Percentiles rank a stretch among this genome's conserved stretches.
These are phyloP conservation scores for Penicillium parvum DNA, from an alignment of 495 filamentous ascomycete genomes.

Conservation along the genomic window DNA sequence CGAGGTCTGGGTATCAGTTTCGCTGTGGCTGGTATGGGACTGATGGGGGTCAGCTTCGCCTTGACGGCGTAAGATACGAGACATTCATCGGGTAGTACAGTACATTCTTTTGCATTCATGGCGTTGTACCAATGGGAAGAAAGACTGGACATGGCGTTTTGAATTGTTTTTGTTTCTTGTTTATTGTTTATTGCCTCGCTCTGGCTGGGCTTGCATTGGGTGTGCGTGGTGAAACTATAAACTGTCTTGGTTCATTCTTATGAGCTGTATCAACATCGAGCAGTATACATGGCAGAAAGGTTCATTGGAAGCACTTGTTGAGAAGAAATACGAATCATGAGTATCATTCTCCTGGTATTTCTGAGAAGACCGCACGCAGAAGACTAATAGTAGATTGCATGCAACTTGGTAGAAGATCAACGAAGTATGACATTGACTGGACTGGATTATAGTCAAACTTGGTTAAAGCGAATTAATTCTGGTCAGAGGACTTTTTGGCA, in stretches of 20 bases:
- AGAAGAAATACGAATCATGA: neutral
- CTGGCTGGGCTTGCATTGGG: neutral
- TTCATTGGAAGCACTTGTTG: neutral
- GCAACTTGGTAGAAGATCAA: neutral
- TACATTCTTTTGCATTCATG: constrained; percentile 2
- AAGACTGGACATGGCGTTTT: neutral
- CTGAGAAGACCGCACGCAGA: neutral
- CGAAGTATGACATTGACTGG: neutral
- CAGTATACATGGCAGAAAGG: neutral
- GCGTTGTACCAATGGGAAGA: constrained; percentile 4
- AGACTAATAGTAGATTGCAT: too few species aligned
- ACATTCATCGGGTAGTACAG: neutral
- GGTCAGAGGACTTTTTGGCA: too few species aligned
- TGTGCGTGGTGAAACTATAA: neutral
- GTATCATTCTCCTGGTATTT: neutral
- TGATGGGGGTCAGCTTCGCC: constrained; percentile 84
- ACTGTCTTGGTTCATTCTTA: neutral
- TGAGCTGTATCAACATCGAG: neutral
- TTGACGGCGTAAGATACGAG: constrained; percentile 54
- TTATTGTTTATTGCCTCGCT: neutral
- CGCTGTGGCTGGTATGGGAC: constrained; percentile 84
- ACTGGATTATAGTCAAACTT: too few species aligned
- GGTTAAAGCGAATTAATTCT: too few species aligned
- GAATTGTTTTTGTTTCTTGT: neutral
- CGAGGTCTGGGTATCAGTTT: constrained; percentile 74